Evolutionary conservation across 768 basidiomycete species (phyloP), one percentile per base, ranked within the genome.

Genomic region (Coprinopsis marcescibilis): DNA sequence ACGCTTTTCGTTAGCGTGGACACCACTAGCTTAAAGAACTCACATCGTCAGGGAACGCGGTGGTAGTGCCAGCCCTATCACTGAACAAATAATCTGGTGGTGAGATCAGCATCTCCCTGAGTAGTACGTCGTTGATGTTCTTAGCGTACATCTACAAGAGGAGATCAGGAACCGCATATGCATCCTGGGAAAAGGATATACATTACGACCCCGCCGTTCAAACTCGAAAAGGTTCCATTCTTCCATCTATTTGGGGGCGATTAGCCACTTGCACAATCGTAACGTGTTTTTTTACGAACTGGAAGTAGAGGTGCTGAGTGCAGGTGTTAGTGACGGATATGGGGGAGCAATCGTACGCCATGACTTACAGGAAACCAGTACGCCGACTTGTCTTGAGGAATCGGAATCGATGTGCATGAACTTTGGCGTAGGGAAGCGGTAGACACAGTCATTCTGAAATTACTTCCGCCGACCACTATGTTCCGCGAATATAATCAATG

Each of bases 41-140:
- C 36, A 76, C 76, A 57, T 79, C 67, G 60, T 77, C 76, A 23
- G 77, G 77, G 57, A 79, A 79, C 4, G 73, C 69, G 1, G 72
- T 76, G 1, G 73, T 76, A 1, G 62, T 66, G 50, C 71, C 73
- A 29, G 72, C 57, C 35, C 60, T 70, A 52, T 75, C 68, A 43
- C 58, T 64, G 62, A 71, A 77, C 32, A 77, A 58, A 53, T 78
- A 77, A 57, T 78, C 75, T 77, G 38, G 17, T 24, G 17, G 4
- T 8, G 38, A 40, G 20, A 8, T n/a, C 4, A 44, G 30, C 52
- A 45, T 44, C 53, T 52, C 53, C 36, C 55, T 56, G 43, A 15
- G 20, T 10, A 10, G 6, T 10, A n/a, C 6, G 35, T 27, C 27
- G 24, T 27, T n/a, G 4, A 45, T 42, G 29, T 26, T 35, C 17